These are phyloP conservation scores for Austroboletus novae-zelandiae DNA, from an alignment of 1,284 basidiomycete species.

Conservation along the genomic window DNA sequence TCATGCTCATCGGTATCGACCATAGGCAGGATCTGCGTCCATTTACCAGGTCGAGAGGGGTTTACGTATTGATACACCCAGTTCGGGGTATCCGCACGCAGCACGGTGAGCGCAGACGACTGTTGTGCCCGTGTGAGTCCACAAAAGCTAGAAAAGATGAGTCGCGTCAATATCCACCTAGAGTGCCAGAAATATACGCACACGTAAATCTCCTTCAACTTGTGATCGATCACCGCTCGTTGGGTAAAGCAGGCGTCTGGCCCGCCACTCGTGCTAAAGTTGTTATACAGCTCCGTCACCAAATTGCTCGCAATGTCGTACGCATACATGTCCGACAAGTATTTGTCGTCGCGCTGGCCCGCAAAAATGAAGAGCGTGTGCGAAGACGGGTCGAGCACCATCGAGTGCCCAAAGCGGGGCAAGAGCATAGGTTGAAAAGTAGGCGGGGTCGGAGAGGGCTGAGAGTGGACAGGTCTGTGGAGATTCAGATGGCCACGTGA, in stretches of 20 bases:
- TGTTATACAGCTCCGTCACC: conserved; percentile 59
- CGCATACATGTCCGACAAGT: conserved; percentile 71
- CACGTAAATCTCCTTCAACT: conserved; percentile 69
- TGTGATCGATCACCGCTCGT: conserved; percentile 63
- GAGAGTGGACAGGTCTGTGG: conserved; percentile 35
- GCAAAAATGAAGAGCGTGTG: conserved; percentile 67
- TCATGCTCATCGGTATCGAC: conserved; percentile 6
- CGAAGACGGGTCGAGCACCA: conserved; percentile 63
- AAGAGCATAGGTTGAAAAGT: conserved; percentile 41
- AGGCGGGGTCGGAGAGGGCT: conserved; percentile 10
- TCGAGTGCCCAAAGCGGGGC: conserved; percentile 71
- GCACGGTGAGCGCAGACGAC: conserved; percentile 40
- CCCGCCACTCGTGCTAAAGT: conserved; percentile 55
- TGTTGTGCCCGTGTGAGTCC: conserved; percentile 50
- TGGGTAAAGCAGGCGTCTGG: conserved; percentile 71
- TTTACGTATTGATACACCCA: conserved; percentile 63
- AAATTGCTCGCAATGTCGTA: conserved; percentile 61
- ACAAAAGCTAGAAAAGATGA: conserved; percentile 47
- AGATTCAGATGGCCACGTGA: not conserved
- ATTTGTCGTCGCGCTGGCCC: conserved; percentile 63
- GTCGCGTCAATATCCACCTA: not conserved
- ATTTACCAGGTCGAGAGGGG: conserved; percentile 52
- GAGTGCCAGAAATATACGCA: conserved; percentile 33
- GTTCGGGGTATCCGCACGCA: conserved; percentile 50
- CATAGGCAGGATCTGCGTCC: conserved; percentile 54